A percentile compares a stretch with the other conserved stretches of the same genome.
These are phyloP conservation scores for Sclerotinia subarctica DNA, from an alignment of 2,329 filamentous ascomycete genomes.

Conservation along the genomic window DNA sequence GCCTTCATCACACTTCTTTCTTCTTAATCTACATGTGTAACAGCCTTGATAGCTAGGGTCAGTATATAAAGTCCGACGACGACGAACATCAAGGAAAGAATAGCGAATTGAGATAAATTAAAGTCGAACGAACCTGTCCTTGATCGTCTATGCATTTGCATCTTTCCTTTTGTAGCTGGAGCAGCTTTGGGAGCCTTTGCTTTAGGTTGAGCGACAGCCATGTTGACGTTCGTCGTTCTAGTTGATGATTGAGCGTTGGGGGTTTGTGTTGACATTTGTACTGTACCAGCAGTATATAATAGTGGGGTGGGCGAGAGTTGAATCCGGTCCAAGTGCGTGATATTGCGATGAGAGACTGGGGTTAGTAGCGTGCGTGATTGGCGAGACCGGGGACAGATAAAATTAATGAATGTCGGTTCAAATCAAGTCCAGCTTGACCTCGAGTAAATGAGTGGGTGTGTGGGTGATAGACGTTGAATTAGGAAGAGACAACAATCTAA, in stretches of 20 bases:
- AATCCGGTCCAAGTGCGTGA: slow-evolving; percentile 20
- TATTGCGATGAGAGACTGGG: slow-evolving; percentile 20
- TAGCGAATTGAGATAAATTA: slow-evolving; percentile 45
- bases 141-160: slow-evolving; percentile 90
- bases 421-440: slow-evolving; percentile 40
- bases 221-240: slow-evolving; percentile 41
- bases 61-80: slow-evolving; percentile 47
- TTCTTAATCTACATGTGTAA: slow-evolving; percentile 64
- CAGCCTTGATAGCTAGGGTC: slow-evolving; percentile 48
- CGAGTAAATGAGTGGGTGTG: slow-evolving; percentile 16
- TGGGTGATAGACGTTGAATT: slow-evolving; percentile 7
- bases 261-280: slow-evolving; percentile 63
- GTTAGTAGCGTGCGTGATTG: slow-evolving; percentile 29
- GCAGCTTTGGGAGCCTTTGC: slow-evolving; percentile 55
- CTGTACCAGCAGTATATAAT: slow-evolving; percentile 32
- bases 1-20: slow-evolving; percentile 69
- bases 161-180: slow-evolving; percentile 62
- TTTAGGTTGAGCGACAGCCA: slow-evolving; percentile 62
- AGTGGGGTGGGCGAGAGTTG: slow-evolving; percentile 30
- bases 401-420: slow-evolving; percentile 41
- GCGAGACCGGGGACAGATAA: slow-evolving; percentile 39
- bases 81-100: slow-evolving; percentile 39
- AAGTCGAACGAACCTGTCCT: slow-evolving; percentile 72
- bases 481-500: slow-evolving; percentile 14
- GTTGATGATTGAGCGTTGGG: slow-evolving; percentile 51